Conservation (phyloP, 129 eudicot genomes). For the Flaveria sonorensis region DNA sequence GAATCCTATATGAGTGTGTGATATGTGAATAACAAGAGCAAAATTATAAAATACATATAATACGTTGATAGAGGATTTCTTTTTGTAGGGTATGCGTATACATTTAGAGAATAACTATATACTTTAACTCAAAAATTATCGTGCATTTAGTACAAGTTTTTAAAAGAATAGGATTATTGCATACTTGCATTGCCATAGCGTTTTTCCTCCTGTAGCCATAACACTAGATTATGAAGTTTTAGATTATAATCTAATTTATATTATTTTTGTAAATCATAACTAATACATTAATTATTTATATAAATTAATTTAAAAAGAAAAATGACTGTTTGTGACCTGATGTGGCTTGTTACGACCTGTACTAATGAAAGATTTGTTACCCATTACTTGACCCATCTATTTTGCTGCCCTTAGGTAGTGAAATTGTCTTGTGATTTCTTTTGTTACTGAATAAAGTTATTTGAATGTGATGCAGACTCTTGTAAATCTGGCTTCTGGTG, state of each 20-base stretch:
- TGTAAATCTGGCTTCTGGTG: slow-evolving; percentile 70
- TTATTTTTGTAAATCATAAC: not conserved
- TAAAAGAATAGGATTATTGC: too few relatives aligned
- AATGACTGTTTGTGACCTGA: not conserved
- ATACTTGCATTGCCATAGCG: too few relatives aligned
- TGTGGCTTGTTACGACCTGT: not conserved
- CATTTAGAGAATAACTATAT: too few relatives aligned
- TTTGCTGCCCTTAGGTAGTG: not conserved
- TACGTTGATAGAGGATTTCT: too few relatives aligned
- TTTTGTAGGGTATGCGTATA: too few relatives aligned
- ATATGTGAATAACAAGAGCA: too few relatives aligned
- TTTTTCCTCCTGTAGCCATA: too few relatives aligned
- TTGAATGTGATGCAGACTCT: slow-evolving; percentile 57
- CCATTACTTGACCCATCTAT: not conserved
- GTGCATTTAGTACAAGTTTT: too few relatives aligned
- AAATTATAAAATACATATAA: too few relatives aligned
- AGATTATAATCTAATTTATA: not conserved
- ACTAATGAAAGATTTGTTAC: not conserved
- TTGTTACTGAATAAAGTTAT: not conserved
- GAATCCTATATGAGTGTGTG: too few relatives aligned
- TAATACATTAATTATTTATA: not conserved
- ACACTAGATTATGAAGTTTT: not conserved
- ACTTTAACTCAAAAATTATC: too few relatives aligned
- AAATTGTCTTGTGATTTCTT: not conserved
- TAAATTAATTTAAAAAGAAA: too few relatives aligned